Evolutionary conservation across 441 rosid genomes (phyloP).

Genomic region (Gossypium davidsonii): DNA sequence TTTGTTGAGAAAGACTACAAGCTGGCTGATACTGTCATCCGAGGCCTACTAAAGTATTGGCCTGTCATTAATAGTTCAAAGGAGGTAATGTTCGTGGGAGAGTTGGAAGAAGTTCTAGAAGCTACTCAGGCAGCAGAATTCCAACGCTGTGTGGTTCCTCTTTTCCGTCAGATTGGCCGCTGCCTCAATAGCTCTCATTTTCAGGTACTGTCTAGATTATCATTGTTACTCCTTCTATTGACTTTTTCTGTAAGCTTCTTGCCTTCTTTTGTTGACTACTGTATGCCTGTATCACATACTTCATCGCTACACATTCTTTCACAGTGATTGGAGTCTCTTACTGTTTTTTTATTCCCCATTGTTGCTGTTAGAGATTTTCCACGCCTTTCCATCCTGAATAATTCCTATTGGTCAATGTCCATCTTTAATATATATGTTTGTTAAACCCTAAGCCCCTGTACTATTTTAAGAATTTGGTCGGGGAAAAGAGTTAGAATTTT

Average conservation of each 20-base stretch:
- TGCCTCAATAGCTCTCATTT: slow-evolving; percentile 85
- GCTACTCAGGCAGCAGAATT: slow-evolving; percentile 79
- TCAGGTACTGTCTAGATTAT: slow-evolving; percentile 44
- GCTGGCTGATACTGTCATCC: slow-evolving; percentile 71
- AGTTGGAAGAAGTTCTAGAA: slow-evolving; percentile 83
- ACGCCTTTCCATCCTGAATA: background rate
- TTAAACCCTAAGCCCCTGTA: background rate
- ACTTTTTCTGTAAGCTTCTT: background rate
- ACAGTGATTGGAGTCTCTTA: background rate
- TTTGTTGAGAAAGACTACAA: slow-evolving; percentile 84
- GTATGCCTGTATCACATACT: background rate
- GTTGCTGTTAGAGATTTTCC: background rate
- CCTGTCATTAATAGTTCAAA: slow-evolving; percentile 69
- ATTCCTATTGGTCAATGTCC: background rate
- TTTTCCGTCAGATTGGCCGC: slow-evolving; percentile 57
- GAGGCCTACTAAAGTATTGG: slow-evolving; percentile 80
- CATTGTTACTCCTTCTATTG: background rate
- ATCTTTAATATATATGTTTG: background rate
- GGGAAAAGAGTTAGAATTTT: background rate
- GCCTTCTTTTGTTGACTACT: background rate
- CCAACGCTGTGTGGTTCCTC: slow-evolving; percentile 75
- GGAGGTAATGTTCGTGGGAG: slow-evolving; percentile 82
- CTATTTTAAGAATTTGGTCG: background rate
- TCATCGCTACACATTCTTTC: background rate
- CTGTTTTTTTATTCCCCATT: background rate